Percentiles rank a stretch among this genome's conserved stretches.
phyloP scores from a whole-genome alignment of 2,329 filamentous ascomycete species.

The Helotiales sp. region DNA sequence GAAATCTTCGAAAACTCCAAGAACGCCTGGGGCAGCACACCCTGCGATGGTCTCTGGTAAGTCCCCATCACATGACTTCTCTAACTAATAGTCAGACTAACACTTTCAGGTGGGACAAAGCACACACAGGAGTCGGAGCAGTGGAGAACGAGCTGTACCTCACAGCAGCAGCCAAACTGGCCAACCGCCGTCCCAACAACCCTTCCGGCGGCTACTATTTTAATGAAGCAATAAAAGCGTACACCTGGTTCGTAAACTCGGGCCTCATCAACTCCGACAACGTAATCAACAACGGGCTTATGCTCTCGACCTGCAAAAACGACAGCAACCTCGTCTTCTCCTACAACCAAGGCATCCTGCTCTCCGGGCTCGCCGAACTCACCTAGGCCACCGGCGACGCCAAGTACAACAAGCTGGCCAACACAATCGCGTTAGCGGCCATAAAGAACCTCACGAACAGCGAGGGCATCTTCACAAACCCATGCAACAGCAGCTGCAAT shows the following conservation, averaged over 20 bases:
- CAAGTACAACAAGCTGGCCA: constrained; percentile 52
- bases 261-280: constrained; percentile 53
- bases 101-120: constrained; percentile 57
- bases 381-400: constrained; percentile 53
- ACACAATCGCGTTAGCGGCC: constrained; percentile 59
- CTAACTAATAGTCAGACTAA: background rate
- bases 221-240: constrained; percentile 56
- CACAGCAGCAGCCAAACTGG: constrained; percentile 58
- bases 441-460: constrained; percentile 52
- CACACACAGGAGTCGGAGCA: constrained; percentile 57
- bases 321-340: constrained; percentile 51
- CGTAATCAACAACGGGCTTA: constrained; percentile 60
- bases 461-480: constrained; percentile 57
- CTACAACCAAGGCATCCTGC: constrained; percentile 67
- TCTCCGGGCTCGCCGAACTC: constrained; percentile 62
- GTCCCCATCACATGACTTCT: constrained; percentile 21
- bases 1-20: constrained; percentile 62
- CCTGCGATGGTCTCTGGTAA: constrained; percentile 58
- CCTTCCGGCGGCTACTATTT: constrained; percentile 56
- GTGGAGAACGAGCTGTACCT: constrained; percentile 64
- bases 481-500: constrained; percentile 53
- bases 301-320: constrained; percentile 54
- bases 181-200: constrained; percentile 60
- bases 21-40: constrained; percentile 53
- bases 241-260: constrained; percentile 55